Evolutionary conservation across 2,329 filamentous ascomycete genomes (phyloP).

Genomic region (Colletotrichum sp.): DNA sequence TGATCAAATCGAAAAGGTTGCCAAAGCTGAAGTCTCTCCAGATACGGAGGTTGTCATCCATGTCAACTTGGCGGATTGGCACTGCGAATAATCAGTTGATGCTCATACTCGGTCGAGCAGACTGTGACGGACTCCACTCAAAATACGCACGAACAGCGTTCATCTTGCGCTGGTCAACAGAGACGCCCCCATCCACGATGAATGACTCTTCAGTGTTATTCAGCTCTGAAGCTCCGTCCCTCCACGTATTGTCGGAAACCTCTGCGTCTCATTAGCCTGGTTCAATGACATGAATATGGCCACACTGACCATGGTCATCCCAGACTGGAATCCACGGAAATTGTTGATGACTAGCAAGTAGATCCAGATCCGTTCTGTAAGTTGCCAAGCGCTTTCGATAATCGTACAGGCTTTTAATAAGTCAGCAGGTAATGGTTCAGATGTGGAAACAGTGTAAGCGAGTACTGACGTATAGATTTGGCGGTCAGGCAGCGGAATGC

Average conservation of each 20-base stretch:
- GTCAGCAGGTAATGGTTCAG: too few relatives aligned
- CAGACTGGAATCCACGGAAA: conserved; percentile 52
- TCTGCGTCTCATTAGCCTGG: conserved; percentile 29
- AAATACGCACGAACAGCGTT: conserved; percentile 76
- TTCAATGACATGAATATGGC: neutral
- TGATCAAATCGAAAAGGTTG: conserved; percentile 68
- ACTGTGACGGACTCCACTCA: conserved; percentile 53
- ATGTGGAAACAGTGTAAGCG: conserved; percentile 27
- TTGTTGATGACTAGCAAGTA: conserved; percentile 44
- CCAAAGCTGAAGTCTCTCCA: conserved; percentile 73
- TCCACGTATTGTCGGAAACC: conserved; percentile 69
- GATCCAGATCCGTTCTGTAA: conserved; percentile 46
- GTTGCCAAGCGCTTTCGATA: conserved; percentile 46
- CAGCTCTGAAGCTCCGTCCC: conserved; percentile 63
- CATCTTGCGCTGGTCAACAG: conserved; percentile 75
- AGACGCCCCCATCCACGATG: conserved; percentile 61
- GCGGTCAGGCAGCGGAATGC: conserved; percentile 57
- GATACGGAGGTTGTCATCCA: conserved; percentile 73
- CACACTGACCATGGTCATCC: conserved; percentile 56
- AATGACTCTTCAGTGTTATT: conserved; percentile 74
- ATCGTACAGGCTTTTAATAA: conserved; percentile 37
- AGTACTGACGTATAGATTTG: conserved; percentile 48
- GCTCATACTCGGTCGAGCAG: too few relatives aligned
- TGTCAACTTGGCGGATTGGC: conserved; percentile 57
- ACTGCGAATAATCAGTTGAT: neutral